Percentiles rank a stretch among this genome's conserved stretches.
phyloP scores from a whole-genome alignment of 176 grass and related monocot genomes.

The Guadua angustifolia region DNA sequence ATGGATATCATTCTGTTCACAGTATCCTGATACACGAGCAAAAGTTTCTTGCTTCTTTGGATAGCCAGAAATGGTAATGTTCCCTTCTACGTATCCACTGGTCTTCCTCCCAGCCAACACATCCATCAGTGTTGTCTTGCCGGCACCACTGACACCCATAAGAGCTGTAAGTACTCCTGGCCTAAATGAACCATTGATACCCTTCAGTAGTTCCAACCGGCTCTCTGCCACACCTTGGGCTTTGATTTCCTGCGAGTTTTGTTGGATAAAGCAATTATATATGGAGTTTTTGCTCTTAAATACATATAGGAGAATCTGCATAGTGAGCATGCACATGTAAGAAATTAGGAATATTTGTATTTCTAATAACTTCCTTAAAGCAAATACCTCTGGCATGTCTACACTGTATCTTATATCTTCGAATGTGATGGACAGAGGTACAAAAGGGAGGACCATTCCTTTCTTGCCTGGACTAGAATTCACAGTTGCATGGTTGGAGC shows the following conservation, averaged over 20 bases:
- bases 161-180: conserved; percentile 82
- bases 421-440: conserved; percentile 66
- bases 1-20: conserved; percentile 86
- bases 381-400: conserved; percentile 79
- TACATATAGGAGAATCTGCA: conserved; percentile 1
- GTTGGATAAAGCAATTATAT: conserved; percentile 23
- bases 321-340: background rate
- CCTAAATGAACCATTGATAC: conserved; percentile 77
- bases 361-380: conserved; percentile 13
- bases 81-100: conserved; percentile 76
- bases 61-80: conserved; percentile 72
- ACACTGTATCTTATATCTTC: conserved; percentile 78
- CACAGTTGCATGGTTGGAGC: conserved; percentile 32
- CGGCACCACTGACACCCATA: conserved; percentile 88
- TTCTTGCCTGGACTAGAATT: conserved; percentile 53
- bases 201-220: conserved; percentile 65
- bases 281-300: conserved; percentile 5
- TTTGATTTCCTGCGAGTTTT: conserved; percentile 75
- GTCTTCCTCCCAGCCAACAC: conserved; percentile 76
- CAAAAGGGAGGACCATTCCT: conserved; percentile 92
- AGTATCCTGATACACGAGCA: conserved; percentile 83
- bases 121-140: conserved; percentile 88
- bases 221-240: conserved; percentile 65
- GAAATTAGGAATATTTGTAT: background rate
- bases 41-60: conserved; percentile 90